phyloP scores from a whole-genome alignment of 345 rosid species.

The Linum trigynum region DNA sequence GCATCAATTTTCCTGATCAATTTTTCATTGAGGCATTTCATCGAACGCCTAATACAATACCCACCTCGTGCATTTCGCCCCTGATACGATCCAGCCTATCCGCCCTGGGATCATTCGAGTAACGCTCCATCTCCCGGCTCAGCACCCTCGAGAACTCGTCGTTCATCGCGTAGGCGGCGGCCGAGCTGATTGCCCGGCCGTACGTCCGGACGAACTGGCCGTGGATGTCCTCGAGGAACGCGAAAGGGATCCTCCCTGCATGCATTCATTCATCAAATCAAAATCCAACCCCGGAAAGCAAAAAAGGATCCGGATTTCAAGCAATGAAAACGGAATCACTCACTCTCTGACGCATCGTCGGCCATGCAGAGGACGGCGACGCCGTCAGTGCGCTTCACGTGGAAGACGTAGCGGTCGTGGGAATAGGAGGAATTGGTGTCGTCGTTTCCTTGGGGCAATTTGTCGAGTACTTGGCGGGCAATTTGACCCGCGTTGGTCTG shows the following conservation, averaged over 20 bases:
- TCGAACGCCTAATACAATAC: slow-evolving; percentile 16
- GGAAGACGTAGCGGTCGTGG: slow-evolving; percentile 38
- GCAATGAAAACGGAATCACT: background rate
- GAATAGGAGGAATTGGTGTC: slow-evolving; percentile 34
- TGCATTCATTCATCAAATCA: background rate
- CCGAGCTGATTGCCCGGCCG: slow-evolving; percentile 27
- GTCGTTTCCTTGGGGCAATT: slow-evolving; percentile 17
- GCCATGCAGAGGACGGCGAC: slow-evolving; percentile 47
- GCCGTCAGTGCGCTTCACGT: slow-evolving; percentile 37
- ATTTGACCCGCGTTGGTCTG: slow-evolving; percentile 30
- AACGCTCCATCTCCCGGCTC: slow-evolving; percentile 40
- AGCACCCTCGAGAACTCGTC: slow-evolving; percentile 43
- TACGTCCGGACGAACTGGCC: slow-evolving; percentile 33
- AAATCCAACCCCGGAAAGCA: background rate
- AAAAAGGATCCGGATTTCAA: too few relatives aligned
- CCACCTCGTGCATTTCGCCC: slow-evolving; percentile 34
- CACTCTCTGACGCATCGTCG: slow-evolving; percentile 31
- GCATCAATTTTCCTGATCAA: background rate
- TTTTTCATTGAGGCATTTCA: too few relatives aligned
- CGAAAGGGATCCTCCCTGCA: slow-evolving; percentile 43
- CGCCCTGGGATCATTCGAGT: slow-evolving; percentile 31
- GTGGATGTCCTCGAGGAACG: slow-evolving; percentile 39
- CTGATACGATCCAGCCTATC: slow-evolving; percentile 37
- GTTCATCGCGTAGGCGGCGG: slow-evolving; percentile 47
- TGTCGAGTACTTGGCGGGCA: slow-evolving; percentile 34